These are phyloP conservation scores for Volvox carteri DNA, from an alignment of 163 green algal species.

Conservation along the genomic window DNA sequence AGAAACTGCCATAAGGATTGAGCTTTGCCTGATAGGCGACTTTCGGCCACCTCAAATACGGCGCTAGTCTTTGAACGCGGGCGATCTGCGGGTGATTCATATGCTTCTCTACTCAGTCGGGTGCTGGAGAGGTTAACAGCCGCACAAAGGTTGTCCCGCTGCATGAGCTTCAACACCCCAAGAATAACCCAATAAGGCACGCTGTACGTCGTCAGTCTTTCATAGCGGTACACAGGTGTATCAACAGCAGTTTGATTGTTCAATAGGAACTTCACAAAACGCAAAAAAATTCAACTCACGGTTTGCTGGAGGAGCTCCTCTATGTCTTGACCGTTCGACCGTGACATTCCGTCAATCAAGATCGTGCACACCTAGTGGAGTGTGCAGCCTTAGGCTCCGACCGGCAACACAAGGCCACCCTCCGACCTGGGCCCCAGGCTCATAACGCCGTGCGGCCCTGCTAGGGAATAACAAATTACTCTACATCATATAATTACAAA, in stretches of 20 bases:
- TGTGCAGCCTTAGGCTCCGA: neutral
- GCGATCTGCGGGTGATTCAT: slow-evolving; percentile 22
- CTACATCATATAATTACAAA: slow-evolving; percentile 15
- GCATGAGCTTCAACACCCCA: no score
- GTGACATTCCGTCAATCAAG: slow-evolving; percentile 10
- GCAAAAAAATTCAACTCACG: slow-evolving; percentile 23
- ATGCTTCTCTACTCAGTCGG: no score
- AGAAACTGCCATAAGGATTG: slow-evolving; percentile 28
- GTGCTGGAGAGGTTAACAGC: no score
- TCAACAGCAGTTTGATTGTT: no score
- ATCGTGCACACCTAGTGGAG: neutral
- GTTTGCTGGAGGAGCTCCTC: slow-evolving; percentile 31
- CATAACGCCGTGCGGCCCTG: neutral
- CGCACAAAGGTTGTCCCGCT: no score
- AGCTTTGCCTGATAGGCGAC: slow-evolving; percentile 39
- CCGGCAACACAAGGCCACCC: neutral
- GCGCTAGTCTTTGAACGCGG: slow-evolving; percentile 1
- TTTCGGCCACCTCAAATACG: slow-evolving; percentile 25
- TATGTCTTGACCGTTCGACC: neutral
- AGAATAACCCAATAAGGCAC: no score
- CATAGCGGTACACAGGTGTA: no score
- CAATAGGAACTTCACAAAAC: no score
- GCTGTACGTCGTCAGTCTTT: no score
- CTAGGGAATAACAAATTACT: neutral
- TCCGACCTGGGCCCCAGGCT: neutral